These are phyloP conservation scores for Exophiala lecanii-corni DNA, from an alignment of 2,329 filamentous ascomycete genomes.

Conservation along the genomic window DNA sequence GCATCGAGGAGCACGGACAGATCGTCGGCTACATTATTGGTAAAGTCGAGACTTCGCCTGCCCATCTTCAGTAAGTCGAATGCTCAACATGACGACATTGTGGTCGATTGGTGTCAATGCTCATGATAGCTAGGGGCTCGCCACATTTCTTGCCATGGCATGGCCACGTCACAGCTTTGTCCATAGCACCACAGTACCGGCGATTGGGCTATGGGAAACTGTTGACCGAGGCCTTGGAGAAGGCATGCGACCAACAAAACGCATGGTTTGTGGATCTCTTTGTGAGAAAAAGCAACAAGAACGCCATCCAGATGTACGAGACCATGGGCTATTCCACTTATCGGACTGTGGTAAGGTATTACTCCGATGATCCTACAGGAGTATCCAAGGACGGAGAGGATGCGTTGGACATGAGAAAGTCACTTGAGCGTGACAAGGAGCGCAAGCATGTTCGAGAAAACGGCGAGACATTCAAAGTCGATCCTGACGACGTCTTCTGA, in stretches of 20 bases:
- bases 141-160: conserved; percentile 98
- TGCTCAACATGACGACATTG: not conserved
- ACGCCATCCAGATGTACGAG: conserved; percentile 83
- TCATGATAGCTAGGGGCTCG: conserved; percentile 41
- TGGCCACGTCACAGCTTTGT: conserved; percentile 93
- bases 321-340: conserved; percentile 90
- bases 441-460: conserved; percentile 72
- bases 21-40: conserved; percentile 98
- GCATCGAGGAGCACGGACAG: conserved; percentile 83
- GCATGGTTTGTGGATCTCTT: conserved; percentile 97
- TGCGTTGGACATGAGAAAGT: conserved; percentile 95
- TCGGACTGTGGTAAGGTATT: conserved; percentile 84
- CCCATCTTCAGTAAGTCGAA: conserved; percentile 61
- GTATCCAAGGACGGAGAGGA: conserved; percentile 63
- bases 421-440: conserved; percentile 73
- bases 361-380: conserved; percentile 73
- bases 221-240: conserved; percentile 75
- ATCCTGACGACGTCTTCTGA: conserved; percentile 72
- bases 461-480: conserved; percentile 72
- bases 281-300: conserved; percentile 80
- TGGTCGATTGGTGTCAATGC: conserved; percentile 4
- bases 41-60: conserved; percentile 66
- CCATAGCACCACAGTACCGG: conserved; percentile 80
- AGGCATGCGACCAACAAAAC: conserved; percentile 73
- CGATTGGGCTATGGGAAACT: conserved; percentile 82